Base-by-base conservation (phyloP, 108 stramenopile species). In the Nitzschia inconspicua region DNA sequence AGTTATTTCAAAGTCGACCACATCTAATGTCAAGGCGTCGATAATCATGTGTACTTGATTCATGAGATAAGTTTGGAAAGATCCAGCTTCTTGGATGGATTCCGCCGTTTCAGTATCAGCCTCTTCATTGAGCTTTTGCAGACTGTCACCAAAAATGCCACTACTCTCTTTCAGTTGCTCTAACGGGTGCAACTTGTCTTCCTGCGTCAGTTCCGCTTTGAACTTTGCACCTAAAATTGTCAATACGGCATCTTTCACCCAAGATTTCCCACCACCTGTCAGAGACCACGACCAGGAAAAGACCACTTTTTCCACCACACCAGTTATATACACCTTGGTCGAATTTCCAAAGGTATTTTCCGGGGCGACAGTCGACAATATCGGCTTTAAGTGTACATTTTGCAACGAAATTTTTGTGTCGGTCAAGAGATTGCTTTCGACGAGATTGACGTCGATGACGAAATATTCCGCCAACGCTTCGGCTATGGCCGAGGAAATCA, bases 171-270 rank as follows among this genome's bases (percentile, higher is more conserved):
- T n/a, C n/a, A n/a, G n/a, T n/a, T n/a, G n/a, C n/a, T n/a, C n/a
- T n/a, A n/a, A n/a, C n/a, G n/a, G n/a, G n/a, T n/a, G n/a, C n/a
- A n/a, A n/a, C n/a, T 13, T 47, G 8, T 18, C 44, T 32, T 20
- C 26, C 27, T 42, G 16, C 16, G 59, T 47, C 3, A 60, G 31
- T 5, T 34, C 14, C 3, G 14, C 41, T 13, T 39, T 46, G 59
- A 60, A 47, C 16, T 31, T 3, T 19, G 24, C 40, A 3, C 57
- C 57, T 39, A 19, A 39, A 18, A 57, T 8, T 13, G 16, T 20
- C 18, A 57, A 27, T n/a, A 22, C 4, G 24, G 40, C 57, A n/a
- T 57, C 57, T 42, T 57, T 57, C 22, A 57, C 39, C 57, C 57
- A 57, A 8, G 40, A 25, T 26, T 41, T 57, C 9, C 57, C 37